These are phyloP conservation scores for Biscogniauxia marginata DNA, from an alignment of 2,329 filamentous ascomycete species.

Conservation along the genomic window DNA sequence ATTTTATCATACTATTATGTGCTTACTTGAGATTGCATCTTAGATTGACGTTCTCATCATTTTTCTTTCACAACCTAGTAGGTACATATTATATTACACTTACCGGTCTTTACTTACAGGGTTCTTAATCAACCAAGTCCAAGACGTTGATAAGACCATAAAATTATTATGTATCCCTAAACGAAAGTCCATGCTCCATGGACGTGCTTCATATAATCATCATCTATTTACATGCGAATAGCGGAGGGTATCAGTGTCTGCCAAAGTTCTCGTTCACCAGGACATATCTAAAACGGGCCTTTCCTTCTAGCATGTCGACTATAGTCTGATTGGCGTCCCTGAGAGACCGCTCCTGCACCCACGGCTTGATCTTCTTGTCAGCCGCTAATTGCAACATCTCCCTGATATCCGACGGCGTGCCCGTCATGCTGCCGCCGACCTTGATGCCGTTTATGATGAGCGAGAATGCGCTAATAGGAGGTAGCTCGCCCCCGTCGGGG, in stretches of 20 bases:
- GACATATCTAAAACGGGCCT: constrained; percentile 51
- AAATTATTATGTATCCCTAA: too few relatives aligned
- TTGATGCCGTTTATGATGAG: constrained; percentile 56
- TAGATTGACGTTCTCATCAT: too few relatives aligned
- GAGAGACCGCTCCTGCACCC: constrained; percentile 55
- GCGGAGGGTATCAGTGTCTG: constrained; percentile 19
- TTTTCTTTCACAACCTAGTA: too few relatives aligned
- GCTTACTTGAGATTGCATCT: too few relatives aligned
- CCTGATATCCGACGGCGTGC: constrained; percentile 55
- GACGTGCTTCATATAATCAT: too few relatives aligned
- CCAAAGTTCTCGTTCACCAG: constrained; percentile 42
- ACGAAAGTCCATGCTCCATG: too few relatives aligned
- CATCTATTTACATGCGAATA: too few relatives aligned
- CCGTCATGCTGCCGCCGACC: constrained; percentile 48
- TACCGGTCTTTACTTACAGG: too few relatives aligned
- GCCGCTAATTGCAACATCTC: constrained; percentile 62
- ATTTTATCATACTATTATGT: background rate
- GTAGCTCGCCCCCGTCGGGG: constrained; percentile 53
- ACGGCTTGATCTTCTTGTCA: constrained; percentile 56
- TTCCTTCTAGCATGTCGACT: constrained; percentile 56
- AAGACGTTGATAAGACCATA: too few relatives aligned
- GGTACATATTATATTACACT: too few relatives aligned
- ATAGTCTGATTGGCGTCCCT: constrained; percentile 57
- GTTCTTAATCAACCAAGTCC: too few relatives aligned
- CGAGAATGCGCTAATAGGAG: constrained; percentile 52